Evolutionary conservation across 768 basidiomycete species (phyloP).

Genomic region (Panaeolus cyanescens): DNA sequence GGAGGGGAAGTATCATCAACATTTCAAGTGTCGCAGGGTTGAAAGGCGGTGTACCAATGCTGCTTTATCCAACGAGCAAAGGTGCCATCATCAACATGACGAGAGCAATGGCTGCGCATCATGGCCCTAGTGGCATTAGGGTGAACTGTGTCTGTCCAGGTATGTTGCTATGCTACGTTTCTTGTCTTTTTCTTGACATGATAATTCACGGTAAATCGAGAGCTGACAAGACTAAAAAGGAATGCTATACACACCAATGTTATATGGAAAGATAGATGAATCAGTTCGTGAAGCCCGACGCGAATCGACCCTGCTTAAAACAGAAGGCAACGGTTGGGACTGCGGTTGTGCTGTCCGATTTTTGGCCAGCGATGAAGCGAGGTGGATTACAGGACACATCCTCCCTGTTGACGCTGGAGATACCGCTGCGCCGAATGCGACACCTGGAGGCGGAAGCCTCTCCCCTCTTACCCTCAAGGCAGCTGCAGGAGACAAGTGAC

Average conservation of each 20-base stretch:
- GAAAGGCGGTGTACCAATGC: slow-evolving; percentile 38
- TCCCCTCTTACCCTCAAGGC: background rate
- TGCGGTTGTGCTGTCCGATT: slow-evolving; percentile 39
- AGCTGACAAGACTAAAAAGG: slow-evolving; percentile 20
- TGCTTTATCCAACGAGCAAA: slow-evolving; percentile 45
- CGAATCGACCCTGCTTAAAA: slow-evolving; percentile 36
- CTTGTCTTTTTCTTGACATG: background rate
- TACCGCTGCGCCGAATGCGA: slow-evolving; percentile 30
- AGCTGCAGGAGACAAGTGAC: too few species aligned
- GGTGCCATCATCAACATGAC: slow-evolving; percentile 47
- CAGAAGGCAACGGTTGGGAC: slow-evolving; percentile 48
- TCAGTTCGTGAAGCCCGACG: slow-evolving; percentile 37
- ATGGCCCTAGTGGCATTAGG: slow-evolving; percentile 39
- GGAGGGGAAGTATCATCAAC: slow-evolving; percentile 43
- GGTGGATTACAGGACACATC: slow-evolving; percentile 44
- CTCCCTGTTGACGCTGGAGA: slow-evolving; percentile 44
- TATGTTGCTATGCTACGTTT: too few species aligned
- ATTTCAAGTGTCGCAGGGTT: slow-evolving; percentile 40
- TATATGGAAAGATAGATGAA: slow-evolving; percentile 34
- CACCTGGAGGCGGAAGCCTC: slow-evolving; percentile 13
- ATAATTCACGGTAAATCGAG: background rate
- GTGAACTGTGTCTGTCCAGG: slow-evolving; percentile 45
- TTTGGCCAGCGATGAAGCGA: slow-evolving; percentile 41
- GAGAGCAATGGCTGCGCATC: slow-evolving; percentile 45
- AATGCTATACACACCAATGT: slow-evolving; percentile 44